A percentile compares a stretch with the other conserved stretches of the same genome.
Conservation (phyloP, 805 yeast genomes). For the Candida glaebosa region DNA sequence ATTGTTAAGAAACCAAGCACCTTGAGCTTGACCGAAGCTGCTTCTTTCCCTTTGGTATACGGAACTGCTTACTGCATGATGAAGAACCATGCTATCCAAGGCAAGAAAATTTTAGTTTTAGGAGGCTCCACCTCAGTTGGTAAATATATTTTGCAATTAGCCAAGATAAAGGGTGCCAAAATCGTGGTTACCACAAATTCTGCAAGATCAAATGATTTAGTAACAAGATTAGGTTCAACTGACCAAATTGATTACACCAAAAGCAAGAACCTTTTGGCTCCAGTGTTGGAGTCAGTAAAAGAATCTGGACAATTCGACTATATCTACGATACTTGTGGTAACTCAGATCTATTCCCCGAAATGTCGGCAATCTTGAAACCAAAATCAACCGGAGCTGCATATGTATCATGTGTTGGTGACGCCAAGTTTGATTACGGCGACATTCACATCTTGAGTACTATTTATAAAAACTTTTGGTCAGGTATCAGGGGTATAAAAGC, state of each 20-base stretch:
- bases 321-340: conserved; percentile 67
- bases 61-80: conserved; percentile 53
- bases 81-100: conserved; percentile 30
- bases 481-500: neutral
- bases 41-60: conserved; percentile 61
- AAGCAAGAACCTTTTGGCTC: conserved; percentile 28
- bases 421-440: conserved; percentile 4
- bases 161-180: conserved; percentile 42
- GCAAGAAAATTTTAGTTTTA: conserved; percentile 53
- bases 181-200: conserved; percentile 60
- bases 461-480: neutral
- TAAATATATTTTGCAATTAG: conserved; percentile 50
- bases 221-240: conserved; percentile 57
- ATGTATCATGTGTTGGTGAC: conserved; percentile 59
- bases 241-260: conserved; percentile 54
- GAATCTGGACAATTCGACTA: conserved; percentile 48
- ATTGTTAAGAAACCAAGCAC: conserved; percentile 37
- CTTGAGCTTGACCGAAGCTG: conserved; percentile 53
- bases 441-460: neutral
- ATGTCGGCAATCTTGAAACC: conserved; percentile 40
- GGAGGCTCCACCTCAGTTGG: conserved; percentile 81
- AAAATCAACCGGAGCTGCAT: conserved; percentile 42
- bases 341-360: conserved; percentile 43
- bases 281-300: conserved; percentile 32
- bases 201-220: conserved; percentile 41